Conservation (phyloP, 169 alveolate genomes). For the Theileria annulata region DNA sequence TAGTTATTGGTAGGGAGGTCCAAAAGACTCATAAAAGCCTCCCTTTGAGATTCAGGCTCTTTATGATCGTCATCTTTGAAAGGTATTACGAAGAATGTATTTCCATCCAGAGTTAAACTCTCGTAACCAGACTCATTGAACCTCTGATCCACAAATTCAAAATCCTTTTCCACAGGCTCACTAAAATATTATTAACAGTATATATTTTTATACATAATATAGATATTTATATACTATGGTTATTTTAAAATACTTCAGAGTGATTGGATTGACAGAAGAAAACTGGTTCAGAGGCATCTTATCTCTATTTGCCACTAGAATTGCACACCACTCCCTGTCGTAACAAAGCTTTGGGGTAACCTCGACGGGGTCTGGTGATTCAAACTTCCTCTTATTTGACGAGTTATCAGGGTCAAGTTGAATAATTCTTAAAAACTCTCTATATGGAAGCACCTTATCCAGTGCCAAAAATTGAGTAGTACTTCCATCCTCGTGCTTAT, state of each 20-base stretch:
- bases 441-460: slow-evolving; percentile 46
- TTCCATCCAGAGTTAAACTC: not conserved
- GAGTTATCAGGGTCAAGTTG: slow-evolving; percentile 6
- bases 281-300: slow-evolving; percentile 67
- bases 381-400: not conserved
- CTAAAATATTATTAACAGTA: slow-evolving; percentile 10
- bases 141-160: slow-evolving; percentile 7
- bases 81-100: not conserved
- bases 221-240: not conserved
- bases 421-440: slow-evolving; percentile 50
- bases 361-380: not conserved
- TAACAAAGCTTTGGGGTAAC: slow-evolving; percentile 33
- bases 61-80: slow-evolving; percentile 5
- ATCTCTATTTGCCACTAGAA: slow-evolving; percentile 30
- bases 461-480: slow-evolving; percentile 57
- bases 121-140: slow-evolving; percentile 16
- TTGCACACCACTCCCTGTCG: slow-evolving; percentile 63
- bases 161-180: slow-evolving; percentile 29
- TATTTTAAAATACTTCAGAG: slow-evolving; percentile 28
- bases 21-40: slow-evolving; percentile 30
- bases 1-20: slow-evolving; percentile 28
- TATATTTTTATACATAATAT: not conserved
- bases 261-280: slow-evolving; percentile 36
- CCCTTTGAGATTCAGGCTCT: slow-evolving; percentile 44
- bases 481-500: slow-evolving; percentile 62